These are phyloP conservation scores for Castanea mollissima DNA, from an alignment of 306 rosid species.

Conservation along the genomic window DNA sequence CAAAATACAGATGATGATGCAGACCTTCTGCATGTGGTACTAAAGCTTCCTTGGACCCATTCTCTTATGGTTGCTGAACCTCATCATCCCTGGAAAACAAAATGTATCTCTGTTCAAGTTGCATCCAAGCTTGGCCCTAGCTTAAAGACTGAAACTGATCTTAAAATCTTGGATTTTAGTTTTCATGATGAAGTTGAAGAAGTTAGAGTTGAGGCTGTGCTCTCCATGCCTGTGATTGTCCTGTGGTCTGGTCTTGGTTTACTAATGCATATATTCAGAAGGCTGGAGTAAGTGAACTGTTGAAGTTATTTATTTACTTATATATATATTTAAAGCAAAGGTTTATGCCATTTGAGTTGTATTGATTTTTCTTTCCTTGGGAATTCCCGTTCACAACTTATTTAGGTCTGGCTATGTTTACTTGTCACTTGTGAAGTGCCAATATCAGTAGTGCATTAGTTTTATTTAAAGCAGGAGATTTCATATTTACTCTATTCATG, in stretches of 20 bases:
- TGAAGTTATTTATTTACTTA: background rate
- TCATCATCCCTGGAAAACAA: constrained; percentile 44
- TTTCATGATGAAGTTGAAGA: constrained; percentile 76
- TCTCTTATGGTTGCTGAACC: constrained; percentile 36
- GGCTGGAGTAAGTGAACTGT: constrained; percentile 63
- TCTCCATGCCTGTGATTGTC: constrained; percentile 68
- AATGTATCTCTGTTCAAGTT: constrained; percentile 71
- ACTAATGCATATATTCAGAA: constrained; percentile 53
- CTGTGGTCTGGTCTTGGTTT: constrained; percentile 68
- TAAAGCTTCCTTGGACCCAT: constrained; percentile 90
- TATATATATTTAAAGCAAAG: background rate
- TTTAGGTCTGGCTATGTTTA: no score
- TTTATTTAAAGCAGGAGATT: background rate
- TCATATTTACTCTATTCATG: no score
- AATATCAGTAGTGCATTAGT: no score
- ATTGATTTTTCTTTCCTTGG: no score
- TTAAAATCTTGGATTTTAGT: constrained; percentile 76
- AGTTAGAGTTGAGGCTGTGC: constrained; percentile 73
- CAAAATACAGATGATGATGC: constrained; percentile 27
- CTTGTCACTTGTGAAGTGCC: no score
- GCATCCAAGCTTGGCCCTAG: constrained; percentile 62
- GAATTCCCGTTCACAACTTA: no score
- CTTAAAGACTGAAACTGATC: constrained; percentile 42
- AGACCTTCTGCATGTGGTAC: constrained; percentile 43
- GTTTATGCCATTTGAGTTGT: no score